Evolutionary conservation across 2,329 filamentous ascomycete genomes (phyloP).

Genomic region (Sarocladium oryzae): DNA sequence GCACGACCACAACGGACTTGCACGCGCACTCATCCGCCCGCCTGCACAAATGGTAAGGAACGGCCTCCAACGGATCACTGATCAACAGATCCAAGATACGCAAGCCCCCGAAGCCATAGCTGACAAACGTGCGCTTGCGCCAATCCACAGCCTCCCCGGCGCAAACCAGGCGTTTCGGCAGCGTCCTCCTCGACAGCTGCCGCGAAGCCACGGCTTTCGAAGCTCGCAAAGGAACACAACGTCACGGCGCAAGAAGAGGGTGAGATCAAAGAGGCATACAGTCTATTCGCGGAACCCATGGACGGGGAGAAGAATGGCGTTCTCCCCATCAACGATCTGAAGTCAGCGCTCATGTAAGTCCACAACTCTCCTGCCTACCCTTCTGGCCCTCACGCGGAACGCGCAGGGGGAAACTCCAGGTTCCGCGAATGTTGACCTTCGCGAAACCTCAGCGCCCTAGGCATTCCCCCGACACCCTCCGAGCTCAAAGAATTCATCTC

Average conservation of each 20-base stretch:
- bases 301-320: constrained; percentile 68
- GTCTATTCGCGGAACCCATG: constrained; percentile 68
- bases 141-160: constrained; percentile 42
- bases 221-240: constrained; percentile 87
- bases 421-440: too few species aligned
- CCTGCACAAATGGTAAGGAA: constrained; percentile 9
- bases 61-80: constrained; percentile 10
- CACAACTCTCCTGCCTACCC: not conserved
- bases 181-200: constrained; percentile 17
- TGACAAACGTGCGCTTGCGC: not conserved
- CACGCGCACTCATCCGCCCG: not conserved
- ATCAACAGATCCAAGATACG: not conserved
- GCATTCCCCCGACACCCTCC: constrained; percentile 56
- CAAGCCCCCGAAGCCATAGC: not conserved
- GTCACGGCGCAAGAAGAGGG: constrained; percentile 77
- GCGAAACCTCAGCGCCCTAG: constrained; percentile 63
- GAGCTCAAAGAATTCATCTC: constrained; percentile 73
- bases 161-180: constrained; percentile 32
- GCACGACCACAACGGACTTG: not conserved
- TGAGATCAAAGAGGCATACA: constrained; percentile 87
- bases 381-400: too few species aligned
- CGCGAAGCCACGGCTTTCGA: constrained; percentile 60
- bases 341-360: constrained; percentile 65
- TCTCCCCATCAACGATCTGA: constrained; percentile 60
- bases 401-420: too few species aligned